These are phyloP conservation scores for Cystofilobasidium capitatum DNA, from an alignment of 768 basidiomycete genomes.

Conservation along the genomic window DNA sequence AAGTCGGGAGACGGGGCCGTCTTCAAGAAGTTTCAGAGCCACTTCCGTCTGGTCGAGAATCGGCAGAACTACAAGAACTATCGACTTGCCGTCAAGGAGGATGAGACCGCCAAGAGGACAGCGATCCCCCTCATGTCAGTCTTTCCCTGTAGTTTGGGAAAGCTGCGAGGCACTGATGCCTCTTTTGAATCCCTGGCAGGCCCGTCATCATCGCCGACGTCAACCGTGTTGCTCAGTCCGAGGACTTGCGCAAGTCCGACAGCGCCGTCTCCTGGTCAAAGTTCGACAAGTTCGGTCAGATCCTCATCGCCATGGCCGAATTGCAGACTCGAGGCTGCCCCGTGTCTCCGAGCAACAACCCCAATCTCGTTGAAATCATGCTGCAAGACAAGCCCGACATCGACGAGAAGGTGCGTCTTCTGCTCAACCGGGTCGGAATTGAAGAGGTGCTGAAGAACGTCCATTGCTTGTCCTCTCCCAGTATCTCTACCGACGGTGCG, in stretches of 20 bases:
- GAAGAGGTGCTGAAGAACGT: too few relatives aligned
- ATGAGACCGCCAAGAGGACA: constrained; percentile 55
- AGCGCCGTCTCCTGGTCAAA: constrained; percentile 20
- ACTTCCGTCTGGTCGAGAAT: constrained; percentile 74
- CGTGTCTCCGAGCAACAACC: not conserved
- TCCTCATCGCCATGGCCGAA: constrained; percentile 1
- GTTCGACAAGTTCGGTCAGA: constrained; percentile 13
- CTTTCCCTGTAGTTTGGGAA: too few relatives aligned
- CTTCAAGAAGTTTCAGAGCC: constrained; percentile 65
- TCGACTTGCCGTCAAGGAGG: constrained; percentile 70
- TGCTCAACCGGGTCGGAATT: not conserved
- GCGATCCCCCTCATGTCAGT: constrained; percentile 64
- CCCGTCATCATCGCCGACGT: constrained; percentile 20
- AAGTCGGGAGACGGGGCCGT: constrained; percentile 56
- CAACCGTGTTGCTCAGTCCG: constrained; percentile 6
- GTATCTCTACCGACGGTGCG: not conserved
- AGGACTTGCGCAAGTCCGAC: constrained; percentile 6
- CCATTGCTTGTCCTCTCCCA: not conserved
- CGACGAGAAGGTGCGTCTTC: constrained; percentile 11
- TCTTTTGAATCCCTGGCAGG: not conserved
- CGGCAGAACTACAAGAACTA: constrained; percentile 80
- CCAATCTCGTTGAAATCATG: constrained; percentile 17
- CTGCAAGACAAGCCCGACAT: constrained; percentile 11
- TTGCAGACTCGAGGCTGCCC: constrained; percentile 6
- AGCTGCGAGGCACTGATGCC: too few relatives aligned